These are phyloP conservation scores for Chaetomidium leptoderma DNA, from an alignment of 495 filamentous ascomycete genomes.

Conservation along the genomic window DNA sequence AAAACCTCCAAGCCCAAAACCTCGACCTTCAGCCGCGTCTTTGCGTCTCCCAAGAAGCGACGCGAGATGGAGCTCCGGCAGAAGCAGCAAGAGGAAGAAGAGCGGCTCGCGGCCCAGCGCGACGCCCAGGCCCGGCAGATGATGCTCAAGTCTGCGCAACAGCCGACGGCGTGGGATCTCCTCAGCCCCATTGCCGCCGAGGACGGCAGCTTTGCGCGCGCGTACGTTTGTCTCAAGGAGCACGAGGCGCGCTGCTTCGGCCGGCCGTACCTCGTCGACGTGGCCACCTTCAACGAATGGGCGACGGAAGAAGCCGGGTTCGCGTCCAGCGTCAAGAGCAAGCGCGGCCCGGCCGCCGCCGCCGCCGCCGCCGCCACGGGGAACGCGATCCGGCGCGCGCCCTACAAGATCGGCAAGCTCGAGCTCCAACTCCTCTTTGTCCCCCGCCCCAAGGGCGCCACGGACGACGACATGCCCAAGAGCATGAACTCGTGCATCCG, in stretches of 20 bases:
- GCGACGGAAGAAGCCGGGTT: constrained; percentile 71
- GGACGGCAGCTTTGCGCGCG: constrained; percentile 88
- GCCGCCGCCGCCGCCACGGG: neutral
- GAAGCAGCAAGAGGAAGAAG: constrained; percentile 70
- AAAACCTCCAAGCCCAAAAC: constrained; percentile 61
- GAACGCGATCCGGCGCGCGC: constrained; percentile 60
- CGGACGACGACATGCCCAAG: constrained; percentile 96
- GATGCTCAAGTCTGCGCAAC: constrained; percentile 29
- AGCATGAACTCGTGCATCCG: constrained; percentile 93
- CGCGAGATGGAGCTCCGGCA: constrained; percentile 84
- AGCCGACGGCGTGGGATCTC: constrained; percentile 76
- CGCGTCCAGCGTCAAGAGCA: constrained; percentile 80
- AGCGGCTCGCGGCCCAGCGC: constrained; percentile 57
- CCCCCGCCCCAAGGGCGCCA: constrained; percentile 80
- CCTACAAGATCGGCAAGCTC: constrained; percentile 91
- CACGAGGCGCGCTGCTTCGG: constrained; percentile 84
- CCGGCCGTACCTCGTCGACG: constrained; percentile 76
- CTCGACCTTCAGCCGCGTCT: constrained; percentile 85
- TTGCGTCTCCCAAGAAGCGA: constrained; percentile 89
- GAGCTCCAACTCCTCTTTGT: constrained; percentile 92
- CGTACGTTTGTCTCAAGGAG: constrained; percentile 88
- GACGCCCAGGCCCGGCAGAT: constrained; percentile 62
- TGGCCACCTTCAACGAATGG: constrained; percentile 98
- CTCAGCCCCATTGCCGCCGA: constrained; percentile 78
- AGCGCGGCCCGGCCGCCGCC: constrained; percentile 59